Percentiles rank a stretch among this genome's conserved stretches.
Evolutionary conservation across 768 basidiomycete species (phyloP).

Genomic region (Lactarius indigo): DNA sequence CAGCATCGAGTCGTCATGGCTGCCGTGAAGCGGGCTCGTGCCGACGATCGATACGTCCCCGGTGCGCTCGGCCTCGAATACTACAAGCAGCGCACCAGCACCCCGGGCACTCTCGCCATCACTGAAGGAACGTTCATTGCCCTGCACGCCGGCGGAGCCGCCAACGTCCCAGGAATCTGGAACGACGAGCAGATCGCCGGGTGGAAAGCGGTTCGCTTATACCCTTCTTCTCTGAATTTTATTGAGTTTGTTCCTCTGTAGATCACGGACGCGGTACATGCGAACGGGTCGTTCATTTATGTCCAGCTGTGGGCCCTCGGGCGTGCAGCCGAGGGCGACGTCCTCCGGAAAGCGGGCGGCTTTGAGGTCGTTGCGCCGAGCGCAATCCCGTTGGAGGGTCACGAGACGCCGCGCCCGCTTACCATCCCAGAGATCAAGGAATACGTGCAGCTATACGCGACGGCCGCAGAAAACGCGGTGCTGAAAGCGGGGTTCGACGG

Average conservation of each 20-base stretch:
- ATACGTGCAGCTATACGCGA: conserved; percentile 46
- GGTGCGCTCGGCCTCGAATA: conserved; percentile 39
- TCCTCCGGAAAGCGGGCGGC: neutral
- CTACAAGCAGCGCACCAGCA: conserved; percentile 45
- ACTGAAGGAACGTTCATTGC: conserved; percentile 57
- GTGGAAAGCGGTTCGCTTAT: conserved; percentile 47
- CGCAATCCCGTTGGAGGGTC: neutral
- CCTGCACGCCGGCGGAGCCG: conserved; percentile 44
- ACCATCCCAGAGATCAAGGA: conserved; percentile 48
- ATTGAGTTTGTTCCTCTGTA: neutral
- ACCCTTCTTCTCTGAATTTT: neutral
- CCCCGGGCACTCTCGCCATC: conserved; percentile 53
- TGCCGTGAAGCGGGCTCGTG: conserved; percentile 48
- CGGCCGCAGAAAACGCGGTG: conserved; percentile 28
- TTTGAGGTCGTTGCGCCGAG: neutral
- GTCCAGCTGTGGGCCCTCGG: conserved; percentile 51
- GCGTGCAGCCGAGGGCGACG: conserved; percentile 30
- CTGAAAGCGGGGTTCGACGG: conserved; percentile 32
- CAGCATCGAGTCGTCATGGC: conserved; percentile 52
- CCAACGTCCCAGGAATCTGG: conserved; percentile 47
- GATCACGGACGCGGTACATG: conserved; percentile 40
- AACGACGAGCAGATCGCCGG: conserved; percentile 45
- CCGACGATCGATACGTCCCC: conserved; percentile 36
- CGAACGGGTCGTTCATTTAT: conserved; percentile 41
- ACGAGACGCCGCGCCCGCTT: conserved; percentile 39